Base-by-base conservation (phyloP, 768 basidiomycete species). In the Amanita pallidorosea region DNA sequence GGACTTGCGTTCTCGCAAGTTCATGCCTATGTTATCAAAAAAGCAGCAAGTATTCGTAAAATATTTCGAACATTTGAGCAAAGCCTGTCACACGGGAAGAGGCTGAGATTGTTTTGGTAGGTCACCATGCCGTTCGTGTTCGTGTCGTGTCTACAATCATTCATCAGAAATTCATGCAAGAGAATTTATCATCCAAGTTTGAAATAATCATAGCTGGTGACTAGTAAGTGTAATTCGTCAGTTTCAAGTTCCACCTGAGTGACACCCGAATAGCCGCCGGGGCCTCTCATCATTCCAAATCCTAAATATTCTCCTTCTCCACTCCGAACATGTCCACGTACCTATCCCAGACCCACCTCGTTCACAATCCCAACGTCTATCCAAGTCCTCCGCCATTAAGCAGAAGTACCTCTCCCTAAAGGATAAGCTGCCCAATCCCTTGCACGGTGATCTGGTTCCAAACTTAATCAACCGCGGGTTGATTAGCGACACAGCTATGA, bases 131-230 rank as follows among this genome's bases (percentile, higher is more conserved):
- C 52, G n/a, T 9, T 36, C 25, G 49, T 23, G 31, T 42, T 53
- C 23, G 38, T 25, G 38, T 17, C 5, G 42, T 40, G 36, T 45
- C 25, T 34, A 34, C 34, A 12, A 18, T 5, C 29, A 42, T 45
- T 35, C 35, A 36, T n/a, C 36, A 83, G 82, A 65, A 68, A 45
- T 80, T 79, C 45, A 67, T 80, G 47, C 67, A 64, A 29, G 65
- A 73, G 13, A 69, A 68, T 51, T 54, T 82, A 5, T 69, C 72
- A 34, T 58, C 68, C 17, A 73, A 70, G 41, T 79, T 73, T 54
- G 75, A 80, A 52, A 54, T 77, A 15, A 57, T 71, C 27, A 57
- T 80, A n/a, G 70, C 69, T 0, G 82, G 81, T 8, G 70, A 69
- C 63, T 79, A 81, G 83, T 85, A 58, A 60, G 83, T 63, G 12